Base-by-base conservation (phyloP, 2,329 filamentous ascomycete genomes). In the Grosmannia clavigera region DNA sequence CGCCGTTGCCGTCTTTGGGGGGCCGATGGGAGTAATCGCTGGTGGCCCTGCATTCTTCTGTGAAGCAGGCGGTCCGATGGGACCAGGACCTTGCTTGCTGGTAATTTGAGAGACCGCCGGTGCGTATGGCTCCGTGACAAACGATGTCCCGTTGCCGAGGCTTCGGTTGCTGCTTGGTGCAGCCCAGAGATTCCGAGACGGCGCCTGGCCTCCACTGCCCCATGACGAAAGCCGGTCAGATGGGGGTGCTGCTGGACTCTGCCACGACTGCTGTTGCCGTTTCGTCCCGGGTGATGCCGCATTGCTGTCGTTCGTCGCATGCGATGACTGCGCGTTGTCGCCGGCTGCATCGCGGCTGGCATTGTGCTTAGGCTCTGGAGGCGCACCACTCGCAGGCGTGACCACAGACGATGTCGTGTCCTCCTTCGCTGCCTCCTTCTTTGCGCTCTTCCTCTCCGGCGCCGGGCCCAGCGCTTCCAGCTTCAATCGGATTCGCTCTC, bases 121-220 rank as follows among this genome's bases (percentile, higher is more conserved):
- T 69, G 55, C 66, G 70, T 56, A 64, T 4, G 76, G 70, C 58
- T 75, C 74, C 14, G 79, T 78, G 60, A 81, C 83, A 67, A 92
- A 92, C 0, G 87, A 91, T 0, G 87, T 90, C 52, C 88, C 88
- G 69, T 92, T 92, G 3, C 88, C 88, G 25, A 92, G 82, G 12
- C 82, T 84, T 59, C 84, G 80, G 65, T 88, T 84, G 66, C 81
- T 84, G 65, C 83, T 82, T n/a, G 84, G 85, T 52, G 86, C 83
- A 22, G 84, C 87, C 88, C 88, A 92, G 22, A 91, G 85, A 68
- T 86, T 89, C 55, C 80, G 76, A 14, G 76, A 70, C 12, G 74
- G 64, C 53, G 75, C 73, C 55, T 78, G 78, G 46, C 73, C 68
- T 25, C 69, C 68, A 33, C 73, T 67, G 33, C 73, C 73, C 82